Evolutionary conservation across 2,329 filamentous ascomycete species (phyloP).

Genomic region (Hymenoscyphus albidus): DNA sequence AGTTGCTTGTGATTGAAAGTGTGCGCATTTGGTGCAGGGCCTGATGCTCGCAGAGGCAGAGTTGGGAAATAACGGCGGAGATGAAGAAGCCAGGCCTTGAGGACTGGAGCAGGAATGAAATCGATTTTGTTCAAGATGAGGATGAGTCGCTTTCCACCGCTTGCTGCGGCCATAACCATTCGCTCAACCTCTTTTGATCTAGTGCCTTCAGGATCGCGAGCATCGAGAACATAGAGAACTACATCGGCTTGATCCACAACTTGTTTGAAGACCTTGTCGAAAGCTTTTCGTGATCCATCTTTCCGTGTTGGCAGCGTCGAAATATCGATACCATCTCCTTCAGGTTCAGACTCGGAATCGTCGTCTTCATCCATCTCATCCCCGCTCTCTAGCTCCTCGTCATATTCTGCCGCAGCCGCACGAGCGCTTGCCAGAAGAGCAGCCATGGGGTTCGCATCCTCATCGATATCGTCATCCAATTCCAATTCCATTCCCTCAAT

Average conservation of each 20-base stretch:
- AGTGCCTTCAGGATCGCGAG: slow-evolving; percentile 85
- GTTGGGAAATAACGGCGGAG: slow-evolving; percentile 89
- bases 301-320: slow-evolving; percentile 48
- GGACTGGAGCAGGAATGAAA: slow-evolving; percentile 74
- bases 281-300: slow-evolving; percentile 75
- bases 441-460: slow-evolving; percentile 82
- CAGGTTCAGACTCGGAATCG: slow-evolving; percentile 43
- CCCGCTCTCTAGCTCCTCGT: slow-evolving; percentile 43
- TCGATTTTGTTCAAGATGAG: slow-evolving; percentile 96
- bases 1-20: slow-evolving; percentile 90
- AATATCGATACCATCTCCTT: slow-evolving; percentile 48
- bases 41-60: slow-evolving; percentile 80
- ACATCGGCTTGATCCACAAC: slow-evolving; percentile 88
- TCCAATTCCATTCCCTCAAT: slow-evolving; percentile 48
- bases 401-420: slow-evolving; percentile 72
- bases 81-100: slow-evolving; percentile 80
- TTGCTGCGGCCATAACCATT: slow-evolving; percentile 82
- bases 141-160: slow-evolving; percentile 80
- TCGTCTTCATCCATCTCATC: slow-evolving; percentile 56
- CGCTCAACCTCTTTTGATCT: slow-evolving; percentile 87
- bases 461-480: slow-evolving; percentile 55
- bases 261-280: slow-evolving; percentile 94
- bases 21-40: slow-evolving; percentile 77
- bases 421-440: slow-evolving; percentile 82
- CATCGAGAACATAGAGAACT: slow-evolving; percentile 88